Evolutionary conservation across 1,284 basidiomycete genomes (phyloP).

Genomic region (Somion occarium): DNA sequence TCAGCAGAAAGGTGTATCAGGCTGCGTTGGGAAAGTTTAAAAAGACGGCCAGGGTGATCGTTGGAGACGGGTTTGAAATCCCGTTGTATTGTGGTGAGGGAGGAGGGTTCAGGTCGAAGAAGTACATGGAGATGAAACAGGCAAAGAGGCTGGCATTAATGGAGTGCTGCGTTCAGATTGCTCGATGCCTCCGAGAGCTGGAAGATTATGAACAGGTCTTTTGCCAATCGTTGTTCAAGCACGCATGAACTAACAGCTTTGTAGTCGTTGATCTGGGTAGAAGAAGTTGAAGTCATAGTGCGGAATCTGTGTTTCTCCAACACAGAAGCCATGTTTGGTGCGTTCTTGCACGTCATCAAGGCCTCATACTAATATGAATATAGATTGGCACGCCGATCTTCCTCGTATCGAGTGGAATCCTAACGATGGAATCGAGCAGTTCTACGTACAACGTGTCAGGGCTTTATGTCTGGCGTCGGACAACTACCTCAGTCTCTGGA

Average conservation of each 20-base stretch:
- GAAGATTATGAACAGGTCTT: not conserved
- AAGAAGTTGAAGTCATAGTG: not conserved
- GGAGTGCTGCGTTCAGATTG: constrained; percentile 1
- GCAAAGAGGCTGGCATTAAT: not conserved
- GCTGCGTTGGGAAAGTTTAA: not conserved
- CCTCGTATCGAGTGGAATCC: too few relatives aligned
- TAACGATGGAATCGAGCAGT: constrained; percentile 7
- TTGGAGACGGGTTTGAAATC: not conserved
- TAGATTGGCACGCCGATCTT: too few relatives aligned
- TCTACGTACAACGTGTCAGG: constrained; percentile 15
- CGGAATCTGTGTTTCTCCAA: not conserved
- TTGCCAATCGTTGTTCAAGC: not conserved
- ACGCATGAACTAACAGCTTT: too few relatives aligned
- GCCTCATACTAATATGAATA: too few relatives aligned
- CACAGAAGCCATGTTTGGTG: constrained; percentile 1
- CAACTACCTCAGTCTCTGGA: constrained; percentile 18
- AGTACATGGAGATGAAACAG: not conserved
- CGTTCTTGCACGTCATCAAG: not conserved
- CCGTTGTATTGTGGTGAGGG: not conserved
- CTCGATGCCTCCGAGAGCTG: not conserved
- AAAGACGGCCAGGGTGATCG: not conserved
- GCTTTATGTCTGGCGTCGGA: constrained; percentile 15
- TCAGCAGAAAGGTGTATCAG: not conserved
- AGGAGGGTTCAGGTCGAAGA: not conserved
- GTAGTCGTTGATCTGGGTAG: constrained; percentile 4